Evolutionary conservation across 495 filamentous ascomycete species (phyloP).

Genomic region (Cercophora newfieldiana): DNA sequence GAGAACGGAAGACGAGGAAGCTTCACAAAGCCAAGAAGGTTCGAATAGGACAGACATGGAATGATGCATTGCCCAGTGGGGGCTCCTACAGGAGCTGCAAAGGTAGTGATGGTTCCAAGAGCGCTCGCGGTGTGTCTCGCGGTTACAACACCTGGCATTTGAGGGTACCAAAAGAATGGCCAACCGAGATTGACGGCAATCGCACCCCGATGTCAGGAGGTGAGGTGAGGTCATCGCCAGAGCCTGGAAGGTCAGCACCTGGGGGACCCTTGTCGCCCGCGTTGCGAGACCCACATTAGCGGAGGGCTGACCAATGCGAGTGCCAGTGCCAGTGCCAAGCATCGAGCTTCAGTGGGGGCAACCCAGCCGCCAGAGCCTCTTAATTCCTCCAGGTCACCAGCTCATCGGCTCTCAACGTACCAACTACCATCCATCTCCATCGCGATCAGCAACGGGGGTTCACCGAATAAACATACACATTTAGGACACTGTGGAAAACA

Average conservation of each 20-base stretch:
- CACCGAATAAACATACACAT: neutral
- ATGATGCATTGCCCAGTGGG: no score
- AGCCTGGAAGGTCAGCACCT: neutral
- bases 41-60: no score
- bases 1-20: no score
- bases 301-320: neutral
- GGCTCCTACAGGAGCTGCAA: no score
- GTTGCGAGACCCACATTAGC: neutral
- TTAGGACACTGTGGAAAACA: neutral
- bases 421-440: neutral
- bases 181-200: neutral
- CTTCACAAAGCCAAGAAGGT: no score
- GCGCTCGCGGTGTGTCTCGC: no score
- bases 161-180: no score
- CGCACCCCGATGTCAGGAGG: neutral
- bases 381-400: neutral
- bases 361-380: no score
- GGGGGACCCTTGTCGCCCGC: neutral
- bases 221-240: neutral
- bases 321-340: neutral
- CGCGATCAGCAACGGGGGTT: neutral
- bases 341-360: neutral
- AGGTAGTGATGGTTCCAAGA: no score
- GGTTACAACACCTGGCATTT: no score
- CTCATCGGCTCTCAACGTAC: neutral